Percentiles rank a stretch among this genome's conserved stretches.
Evolutionary conservation across 2,329 filamentous ascomycete genomes (phyloP).

Genomic region (Talaromyces verruculosus): DNA sequence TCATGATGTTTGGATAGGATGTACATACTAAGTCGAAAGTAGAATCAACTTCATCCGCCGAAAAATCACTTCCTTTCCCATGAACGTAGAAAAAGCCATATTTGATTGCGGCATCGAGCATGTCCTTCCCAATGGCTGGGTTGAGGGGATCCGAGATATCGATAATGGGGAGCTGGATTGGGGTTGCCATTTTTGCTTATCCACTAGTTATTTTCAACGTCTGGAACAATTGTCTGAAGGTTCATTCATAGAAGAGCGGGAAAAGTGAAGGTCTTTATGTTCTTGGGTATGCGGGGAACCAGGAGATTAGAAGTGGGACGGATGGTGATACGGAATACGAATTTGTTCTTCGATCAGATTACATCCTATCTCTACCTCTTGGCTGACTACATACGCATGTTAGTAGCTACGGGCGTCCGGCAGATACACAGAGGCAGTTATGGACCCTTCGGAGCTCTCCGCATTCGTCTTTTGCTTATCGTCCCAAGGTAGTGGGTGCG

Average conservation of each 20-base stretch:
- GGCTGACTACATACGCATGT: not conserved
- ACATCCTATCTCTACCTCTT: not conserved
- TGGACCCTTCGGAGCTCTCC: slow-evolving; percentile 16
- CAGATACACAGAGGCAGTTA: not conserved
- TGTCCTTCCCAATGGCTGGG: slow-evolving; percentile 60
- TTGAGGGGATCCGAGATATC: slow-evolving; percentile 68
- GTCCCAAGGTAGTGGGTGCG: not conserved
- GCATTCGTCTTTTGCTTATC: slow-evolving; percentile 13
- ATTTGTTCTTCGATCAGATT: not conserved
- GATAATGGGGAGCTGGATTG: slow-evolving; percentile 70
- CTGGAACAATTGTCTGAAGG: slow-evolving; percentile 26
- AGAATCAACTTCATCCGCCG: slow-evolving; percentile 62
- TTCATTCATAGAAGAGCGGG: not conserved
- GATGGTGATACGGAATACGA: not conserved
- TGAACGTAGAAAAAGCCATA: slow-evolving; percentile 90
- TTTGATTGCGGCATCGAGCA: slow-evolving; percentile 76
- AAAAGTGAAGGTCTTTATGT: not conserved
- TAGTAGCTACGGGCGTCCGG: not conserved
- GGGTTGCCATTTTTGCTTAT: slow-evolving; percentile 17
- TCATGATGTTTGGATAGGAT: not conserved
- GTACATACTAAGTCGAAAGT: slow-evolving; percentile 71
- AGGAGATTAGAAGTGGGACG: slow-evolving; percentile 9
- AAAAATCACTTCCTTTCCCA: slow-evolving; percentile 69
- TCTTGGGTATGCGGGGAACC: slow-evolving; percentile 8
- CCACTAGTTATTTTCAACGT: slow-evolving; percentile 8